Conservation (phyloP, 2,329 filamentous ascomycete genomes). For the Dryadomyces quercivorus region DNA sequence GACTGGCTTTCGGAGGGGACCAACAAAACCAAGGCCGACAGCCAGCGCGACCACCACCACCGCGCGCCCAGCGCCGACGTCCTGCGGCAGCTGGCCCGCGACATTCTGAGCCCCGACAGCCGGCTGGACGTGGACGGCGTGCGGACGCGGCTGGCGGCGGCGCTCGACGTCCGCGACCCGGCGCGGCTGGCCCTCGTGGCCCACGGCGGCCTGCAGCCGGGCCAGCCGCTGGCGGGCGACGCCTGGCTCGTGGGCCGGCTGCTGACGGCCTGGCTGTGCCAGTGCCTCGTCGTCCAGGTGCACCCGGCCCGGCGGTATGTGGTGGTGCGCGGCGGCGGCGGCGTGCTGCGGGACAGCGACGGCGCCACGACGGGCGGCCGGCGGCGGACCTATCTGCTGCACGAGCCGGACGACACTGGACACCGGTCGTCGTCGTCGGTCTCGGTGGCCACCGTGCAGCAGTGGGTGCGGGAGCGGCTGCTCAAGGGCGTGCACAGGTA, state of each 20-base stretch:
- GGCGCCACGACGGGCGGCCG: neutral
- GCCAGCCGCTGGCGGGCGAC: constrained; percentile 18
- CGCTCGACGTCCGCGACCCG: constrained; percentile 14
- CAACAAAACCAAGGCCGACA: neutral
- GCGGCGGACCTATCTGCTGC: constrained; percentile 22
- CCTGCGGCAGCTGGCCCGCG: neutral
- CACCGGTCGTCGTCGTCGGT: neutral
- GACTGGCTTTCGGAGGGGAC: neutral
- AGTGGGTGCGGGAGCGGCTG: constrained; percentile 9
- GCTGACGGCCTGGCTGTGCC: constrained; percentile 19
- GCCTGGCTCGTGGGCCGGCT: constrained; percentile 19
- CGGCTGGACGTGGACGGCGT: neutral
- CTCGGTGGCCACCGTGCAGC: constrained; percentile 3
- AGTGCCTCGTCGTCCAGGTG: constrained; percentile 18
- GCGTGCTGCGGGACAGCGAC: constrained; percentile 5
- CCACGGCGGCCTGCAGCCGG: constrained; percentile 18
- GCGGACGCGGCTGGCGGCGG: neutral
- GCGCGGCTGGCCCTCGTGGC: constrained; percentile 19
- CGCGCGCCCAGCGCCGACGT: neutral
- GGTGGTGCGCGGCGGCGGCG: constrained; percentile 14
- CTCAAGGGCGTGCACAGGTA: constrained; percentile 6
- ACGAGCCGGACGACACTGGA: constrained; percentile 8
- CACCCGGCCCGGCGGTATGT: constrained; percentile 13
- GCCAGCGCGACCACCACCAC: neutral
- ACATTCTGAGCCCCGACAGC: neutral